These are phyloP conservation scores for Hypoxylon trugodes DNA, from an alignment of 495 filamentous ascomycete species.

Conservation along the genomic window DNA sequence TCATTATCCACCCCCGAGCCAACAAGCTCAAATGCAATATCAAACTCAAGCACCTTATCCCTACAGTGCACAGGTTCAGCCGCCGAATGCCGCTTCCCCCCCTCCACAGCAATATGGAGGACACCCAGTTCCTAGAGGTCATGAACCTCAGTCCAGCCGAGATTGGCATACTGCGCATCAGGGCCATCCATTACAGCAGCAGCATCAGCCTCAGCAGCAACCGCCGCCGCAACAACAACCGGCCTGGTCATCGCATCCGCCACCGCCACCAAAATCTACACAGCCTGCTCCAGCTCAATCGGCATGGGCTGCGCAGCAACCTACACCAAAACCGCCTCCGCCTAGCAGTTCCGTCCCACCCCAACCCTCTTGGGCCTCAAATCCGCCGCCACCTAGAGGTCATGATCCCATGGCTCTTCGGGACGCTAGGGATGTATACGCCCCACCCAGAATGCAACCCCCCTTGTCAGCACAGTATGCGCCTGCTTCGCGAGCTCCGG, in stretches of 20 bases:
- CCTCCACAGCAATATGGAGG: constrained; percentile 48
- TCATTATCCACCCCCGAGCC: constrained; percentile 50
- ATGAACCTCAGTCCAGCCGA: constrained; percentile 42
- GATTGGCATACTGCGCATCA: constrained; percentile 42
- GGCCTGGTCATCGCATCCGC: constrained; percentile 47
- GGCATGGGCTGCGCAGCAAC: constrained; percentile 56
- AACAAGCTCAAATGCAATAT: constrained; percentile 42
- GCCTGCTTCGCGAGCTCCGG: constrained; percentile 43
- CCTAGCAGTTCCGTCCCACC: constrained; percentile 49
- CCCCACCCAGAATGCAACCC: constrained; percentile 44
- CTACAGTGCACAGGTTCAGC: constrained; percentile 43
- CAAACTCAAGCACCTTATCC: constrained; percentile 45
- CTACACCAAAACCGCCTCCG: constrained; percentile 48
- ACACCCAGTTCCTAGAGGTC: constrained; percentile 41
- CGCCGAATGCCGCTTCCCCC: constrained; percentile 45
- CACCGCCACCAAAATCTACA: constrained; percentile 48
- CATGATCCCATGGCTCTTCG: constrained; percentile 47
- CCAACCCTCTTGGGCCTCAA: constrained; percentile 50
- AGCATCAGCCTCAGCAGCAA: constrained; percentile 32
- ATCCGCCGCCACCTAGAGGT: constrained; percentile 46
- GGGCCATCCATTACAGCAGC: constrained; percentile 39
- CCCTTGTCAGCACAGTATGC: constrained; percentile 43
- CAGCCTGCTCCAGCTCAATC: constrained; percentile 50
- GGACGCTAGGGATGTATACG: constrained; percentile 45
- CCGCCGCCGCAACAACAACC: constrained; percentile 41